Conservation (phyloP, 2,329 filamentous ascomycete genomes). For the Fusarium pininemorale region DNA sequence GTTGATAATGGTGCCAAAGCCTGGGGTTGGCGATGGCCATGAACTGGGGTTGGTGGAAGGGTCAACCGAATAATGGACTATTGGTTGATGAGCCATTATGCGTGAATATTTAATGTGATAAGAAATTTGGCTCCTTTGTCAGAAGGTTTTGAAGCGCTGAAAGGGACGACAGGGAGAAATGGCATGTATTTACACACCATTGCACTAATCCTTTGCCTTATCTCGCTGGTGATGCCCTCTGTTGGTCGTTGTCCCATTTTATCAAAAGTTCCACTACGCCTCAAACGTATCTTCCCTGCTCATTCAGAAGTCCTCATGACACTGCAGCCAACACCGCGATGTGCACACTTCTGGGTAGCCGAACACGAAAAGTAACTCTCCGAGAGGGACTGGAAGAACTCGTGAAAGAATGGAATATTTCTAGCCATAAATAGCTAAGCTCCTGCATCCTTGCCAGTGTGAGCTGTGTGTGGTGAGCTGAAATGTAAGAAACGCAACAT, state of each 20-base stretch:
- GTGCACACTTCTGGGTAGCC: not conserved
- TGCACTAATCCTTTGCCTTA: not conserved
- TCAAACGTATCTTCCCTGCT: not conserved
- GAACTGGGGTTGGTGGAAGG: not conserved
- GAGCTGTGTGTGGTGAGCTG: not conserved
- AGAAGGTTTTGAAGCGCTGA: too few relatives aligned
- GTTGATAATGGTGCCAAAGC: not conserved
- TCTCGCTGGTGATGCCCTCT: not conserved
- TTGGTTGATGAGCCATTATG: not conserved
- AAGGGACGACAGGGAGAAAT: not conserved
- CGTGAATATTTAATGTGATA: fast-evolving
- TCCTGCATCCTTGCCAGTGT: not conserved
- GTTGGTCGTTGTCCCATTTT: not conserved
- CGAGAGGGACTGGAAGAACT: not conserved
- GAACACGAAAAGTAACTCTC: not conserved
- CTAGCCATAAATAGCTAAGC: too few relatives aligned
- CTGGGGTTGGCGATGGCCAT: not conserved
- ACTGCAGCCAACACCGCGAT: not conserved
- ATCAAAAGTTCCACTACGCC: not conserved
- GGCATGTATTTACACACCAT: not conserved
- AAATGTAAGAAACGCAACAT: not conserved
- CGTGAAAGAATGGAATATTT: not conserved
- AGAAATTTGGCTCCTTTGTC: fast-evolving
- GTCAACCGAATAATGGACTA: not conserved
- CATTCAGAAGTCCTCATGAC: not conserved